Evolutionary conservation across 805 yeast genomes (phyloP).

Genomic region (Ogataea nonfermentans): DNA sequence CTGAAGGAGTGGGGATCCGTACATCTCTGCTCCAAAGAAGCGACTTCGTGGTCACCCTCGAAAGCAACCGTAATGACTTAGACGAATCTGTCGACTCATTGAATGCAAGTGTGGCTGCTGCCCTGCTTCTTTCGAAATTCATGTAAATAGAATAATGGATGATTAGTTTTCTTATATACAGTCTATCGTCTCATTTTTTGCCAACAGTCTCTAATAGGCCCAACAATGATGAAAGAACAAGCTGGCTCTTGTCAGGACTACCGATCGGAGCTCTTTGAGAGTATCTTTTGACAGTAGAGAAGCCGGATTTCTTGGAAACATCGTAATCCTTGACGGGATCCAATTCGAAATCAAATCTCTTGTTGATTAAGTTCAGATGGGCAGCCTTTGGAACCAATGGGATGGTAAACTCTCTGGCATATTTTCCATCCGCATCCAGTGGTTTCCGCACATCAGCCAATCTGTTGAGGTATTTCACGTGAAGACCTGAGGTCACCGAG

Average conservation of each 20-base stretch:
- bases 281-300: slow-evolving; percentile 16
- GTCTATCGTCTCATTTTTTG: slow-evolving; percentile 12
- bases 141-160: slow-evolving; percentile 2
- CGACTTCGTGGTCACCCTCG: slow-evolving; percentile 47
- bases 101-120: slow-evolving; percentile 89
- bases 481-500: slow-evolving; percentile 25
- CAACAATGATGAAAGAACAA: slow-evolving; percentile 24
- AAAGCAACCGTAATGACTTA: slow-evolving; percentile 23
- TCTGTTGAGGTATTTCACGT: slow-evolving; percentile 24
- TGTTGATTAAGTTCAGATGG: slow-evolving; percentile 23
- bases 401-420: slow-evolving; percentile 29
- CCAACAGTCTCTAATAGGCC: slow-evolving; percentile 24
- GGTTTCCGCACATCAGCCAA: slow-evolving; percentile 21
- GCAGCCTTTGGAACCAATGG: slow-evolving; percentile 31
- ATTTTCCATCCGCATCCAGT: slow-evolving; percentile 24
- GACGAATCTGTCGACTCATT: slow-evolving; percentile 63
- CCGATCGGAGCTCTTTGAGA: slow-evolving; percentile 24
- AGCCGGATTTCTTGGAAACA: slow-evolving; percentile 9
- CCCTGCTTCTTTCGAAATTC: slow-evolving; percentile 48
- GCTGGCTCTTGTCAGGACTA: slow-evolving; percentile 21
- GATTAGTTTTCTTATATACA: slow-evolving; percentile 8
- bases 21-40: slow-evolving; percentile 59
- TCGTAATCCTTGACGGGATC: slow-evolving; percentile 24
- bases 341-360: slow-evolving; percentile 24
- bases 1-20: slow-evolving; percentile 83